Evolutionary conservation across 2,329 filamentous ascomycete genomes (phyloP).

Genomic region (Paecilomyces sp.): DNA sequence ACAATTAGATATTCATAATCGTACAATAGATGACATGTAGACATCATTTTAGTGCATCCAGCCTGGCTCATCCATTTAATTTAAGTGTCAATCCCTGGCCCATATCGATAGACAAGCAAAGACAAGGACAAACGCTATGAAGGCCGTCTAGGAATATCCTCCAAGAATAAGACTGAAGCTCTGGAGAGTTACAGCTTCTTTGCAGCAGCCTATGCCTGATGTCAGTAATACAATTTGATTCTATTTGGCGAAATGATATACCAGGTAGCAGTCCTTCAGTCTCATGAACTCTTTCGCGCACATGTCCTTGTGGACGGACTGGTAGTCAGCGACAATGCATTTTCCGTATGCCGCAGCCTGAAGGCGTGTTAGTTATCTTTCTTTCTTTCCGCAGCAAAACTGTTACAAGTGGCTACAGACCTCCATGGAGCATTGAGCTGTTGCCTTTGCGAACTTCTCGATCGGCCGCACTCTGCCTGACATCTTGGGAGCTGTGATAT

Average conservation of each 20-base stretch:
- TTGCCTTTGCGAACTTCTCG: slow-evolving; percentile 60
- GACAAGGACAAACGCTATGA: not conserved
- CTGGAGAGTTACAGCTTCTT: slow-evolving; percentile 38
- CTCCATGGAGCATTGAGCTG: slow-evolving; percentile 59
- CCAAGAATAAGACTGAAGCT: not conserved
- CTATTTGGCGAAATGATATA: slow-evolving; percentile 37
- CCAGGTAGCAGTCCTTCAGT: slow-evolving; percentile 81
- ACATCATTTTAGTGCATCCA: too few relatives aligned
- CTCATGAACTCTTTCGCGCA: slow-evolving; percentile 77
- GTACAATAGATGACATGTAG: too few relatives aligned
- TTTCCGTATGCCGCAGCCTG: slow-evolving; percentile 83
- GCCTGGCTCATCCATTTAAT: too few relatives aligned
- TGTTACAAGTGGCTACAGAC: slow-evolving; percentile 33
- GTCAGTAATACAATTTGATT: slow-evolving; percentile 4
- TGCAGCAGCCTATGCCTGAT: slow-evolving; percentile 40
- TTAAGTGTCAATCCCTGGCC: too few relatives aligned
- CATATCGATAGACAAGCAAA: not conserved
- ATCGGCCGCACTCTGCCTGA: slow-evolving; percentile 53
- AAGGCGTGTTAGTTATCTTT: slow-evolving; percentile 1
- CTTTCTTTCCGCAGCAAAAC: not conserved
- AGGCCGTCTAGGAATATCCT: not conserved
- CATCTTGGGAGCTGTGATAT: slow-evolving; percentile 23
- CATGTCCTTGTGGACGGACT: slow-evolving; percentile 83
- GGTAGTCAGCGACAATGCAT: slow-evolving; percentile 86
- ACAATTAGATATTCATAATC: too few relatives aligned